Percentiles rank a stretch among this genome's conserved stretches.
Evolutionary conservation across 371 early-diverging fungal genomes (phyloP).

Genomic region (Rhizomucor pusillus): DNA sequence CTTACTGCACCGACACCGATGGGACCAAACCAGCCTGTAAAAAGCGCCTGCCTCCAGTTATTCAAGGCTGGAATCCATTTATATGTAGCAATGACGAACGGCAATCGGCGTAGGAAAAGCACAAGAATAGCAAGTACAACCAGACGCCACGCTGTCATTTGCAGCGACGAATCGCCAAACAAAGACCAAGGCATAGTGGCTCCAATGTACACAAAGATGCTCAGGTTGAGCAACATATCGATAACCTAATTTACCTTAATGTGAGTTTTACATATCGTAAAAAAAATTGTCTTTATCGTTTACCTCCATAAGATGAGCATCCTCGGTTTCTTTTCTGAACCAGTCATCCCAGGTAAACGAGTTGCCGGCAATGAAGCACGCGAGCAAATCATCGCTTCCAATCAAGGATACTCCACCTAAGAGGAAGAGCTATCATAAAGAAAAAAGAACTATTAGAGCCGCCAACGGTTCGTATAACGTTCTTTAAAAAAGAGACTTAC

Average conservation of each 20-base stretch:
- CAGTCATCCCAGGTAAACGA: slow-evolving; percentile 89
- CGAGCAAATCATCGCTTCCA: slow-evolving; percentile 87
- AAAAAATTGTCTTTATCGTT: not conserved
- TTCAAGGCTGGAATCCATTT: slow-evolving; percentile 65
- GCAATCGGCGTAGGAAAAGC: slow-evolving; percentile 82
- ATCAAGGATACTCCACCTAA: slow-evolving; percentile 76
- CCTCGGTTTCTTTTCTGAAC: slow-evolving; percentile 79
- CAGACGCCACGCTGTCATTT: slow-evolving; percentile 62
- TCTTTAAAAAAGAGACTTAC: slow-evolving; percentile 47
- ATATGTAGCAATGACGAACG: slow-evolving; percentile 66
- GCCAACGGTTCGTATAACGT: not conserved
- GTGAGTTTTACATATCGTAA: not conserved
- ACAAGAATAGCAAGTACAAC: slow-evolving; percentile 65
- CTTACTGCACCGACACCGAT: slow-evolving; percentile 78
- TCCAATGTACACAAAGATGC: slow-evolving; percentile 93
- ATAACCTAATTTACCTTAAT: slow-evolving; percentile 36
- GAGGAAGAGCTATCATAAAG: slow-evolving; percentile 55
- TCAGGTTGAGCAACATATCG: slow-evolving; percentile 82
- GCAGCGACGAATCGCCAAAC: slow-evolving; percentile 52
- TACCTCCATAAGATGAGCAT: slow-evolving; percentile 79
- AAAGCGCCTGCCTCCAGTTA: slow-evolving; percentile 77
- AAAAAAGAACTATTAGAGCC: not conserved
- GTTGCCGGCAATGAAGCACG: slow-evolving; percentile 90
- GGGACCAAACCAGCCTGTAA: slow-evolving; percentile 97
- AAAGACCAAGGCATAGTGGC: slow-evolving; percentile 48